Conservation (phyloP, 306 rosid species). For the Potentilla sterilis region DNA sequence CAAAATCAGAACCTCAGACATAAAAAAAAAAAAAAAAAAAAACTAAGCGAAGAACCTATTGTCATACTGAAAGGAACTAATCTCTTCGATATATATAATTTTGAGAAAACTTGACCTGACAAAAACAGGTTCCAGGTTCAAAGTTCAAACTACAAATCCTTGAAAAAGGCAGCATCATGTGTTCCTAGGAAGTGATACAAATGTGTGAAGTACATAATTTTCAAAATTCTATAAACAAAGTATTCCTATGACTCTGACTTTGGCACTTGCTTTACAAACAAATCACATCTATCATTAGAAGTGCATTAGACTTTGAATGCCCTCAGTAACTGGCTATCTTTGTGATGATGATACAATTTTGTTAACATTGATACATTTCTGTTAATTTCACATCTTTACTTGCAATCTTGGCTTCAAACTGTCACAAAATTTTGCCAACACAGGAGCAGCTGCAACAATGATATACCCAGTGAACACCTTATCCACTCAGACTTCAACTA, state of each 20-base stretch:
- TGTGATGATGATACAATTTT: constrained; percentile 21
- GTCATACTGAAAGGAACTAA: background rate
- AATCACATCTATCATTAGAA: constrained; percentile 28
- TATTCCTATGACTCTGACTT: constrained; percentile 7
- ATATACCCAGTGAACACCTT: constrained; percentile 19
- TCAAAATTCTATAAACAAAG: constrained; percentile 3
- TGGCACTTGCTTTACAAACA: constrained; percentile 32
- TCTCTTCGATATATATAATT: background rate
- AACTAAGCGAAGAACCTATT: background rate
- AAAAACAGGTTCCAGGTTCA: background rate
- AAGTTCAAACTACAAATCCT: background rate
- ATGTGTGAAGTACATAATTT: constrained; percentile 12
- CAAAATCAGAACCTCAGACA: background rate
- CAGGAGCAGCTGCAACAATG: constrained; percentile 38
- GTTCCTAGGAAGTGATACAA: background rate
- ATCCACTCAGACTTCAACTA: constrained; percentile 16
- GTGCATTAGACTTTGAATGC: constrained; percentile 28
- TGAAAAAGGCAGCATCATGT: constrained; percentile 3
- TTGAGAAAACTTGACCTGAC: background rate
- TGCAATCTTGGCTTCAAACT: constrained; percentile 27
- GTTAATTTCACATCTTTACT: constrained; percentile 33
- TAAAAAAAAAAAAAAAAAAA: too few species aligned
- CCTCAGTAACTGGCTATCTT: constrained; percentile 24
- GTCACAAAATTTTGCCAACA: constrained; percentile 12
- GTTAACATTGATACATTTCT: constrained; percentile 16